Conservation (phyloP, 805 yeast species). For the Candida endomychidarum region DNA sequence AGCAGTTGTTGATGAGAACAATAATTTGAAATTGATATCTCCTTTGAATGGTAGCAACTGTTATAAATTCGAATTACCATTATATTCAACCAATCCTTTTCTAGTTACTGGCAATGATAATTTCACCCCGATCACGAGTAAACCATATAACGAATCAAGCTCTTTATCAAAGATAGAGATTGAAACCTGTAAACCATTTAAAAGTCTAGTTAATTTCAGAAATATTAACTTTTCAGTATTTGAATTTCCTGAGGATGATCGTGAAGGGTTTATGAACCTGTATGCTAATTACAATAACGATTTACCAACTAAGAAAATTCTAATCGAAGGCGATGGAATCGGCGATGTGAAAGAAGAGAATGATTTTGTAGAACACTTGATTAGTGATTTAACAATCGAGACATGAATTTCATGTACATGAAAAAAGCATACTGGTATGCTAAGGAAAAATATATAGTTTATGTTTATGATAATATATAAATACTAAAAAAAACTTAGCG, state of each 20-base stretch:
- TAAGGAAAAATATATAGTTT: conserved; percentile 1
- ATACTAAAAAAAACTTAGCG: conserved; percentile 54
- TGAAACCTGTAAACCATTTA: conserved; percentile 49
- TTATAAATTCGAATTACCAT: conserved; percentile 44
- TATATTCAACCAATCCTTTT: conserved; percentile 6
- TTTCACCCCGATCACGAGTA: not conserved
- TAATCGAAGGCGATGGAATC: conserved; percentile 9
- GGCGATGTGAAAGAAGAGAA: not conserved
- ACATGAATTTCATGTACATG: not conserved
- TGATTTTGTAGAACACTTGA: conserved; percentile 9
- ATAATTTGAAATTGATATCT: conserved; percentile 33
- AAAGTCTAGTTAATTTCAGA: conserved; percentile 29
- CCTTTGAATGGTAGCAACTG: conserved; percentile 39
- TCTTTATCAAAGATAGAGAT: conserved; percentile 52
- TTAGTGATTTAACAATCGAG: conserved; percentile 8
- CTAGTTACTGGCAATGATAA: conserved; percentile 16
- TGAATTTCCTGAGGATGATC: conserved; percentile 17
- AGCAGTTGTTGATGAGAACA: conserved; percentile 31
- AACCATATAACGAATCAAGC: not conserved
- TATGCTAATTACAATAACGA: conserved; percentile 23
- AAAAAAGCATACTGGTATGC: conserved; percentile 5
- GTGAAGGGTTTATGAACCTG: conserved; percentile 18
- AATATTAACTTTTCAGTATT: conserved; percentile 33
- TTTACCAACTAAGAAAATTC: conserved; percentile 19
- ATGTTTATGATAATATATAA: not conserved